A percentile compares a stretch with the other conserved stretches of the same genome.
phyloP scores from a whole-genome alignment of 2,329 filamentous ascomycete genomes.

The Rasamsonia emersonii region DNA sequence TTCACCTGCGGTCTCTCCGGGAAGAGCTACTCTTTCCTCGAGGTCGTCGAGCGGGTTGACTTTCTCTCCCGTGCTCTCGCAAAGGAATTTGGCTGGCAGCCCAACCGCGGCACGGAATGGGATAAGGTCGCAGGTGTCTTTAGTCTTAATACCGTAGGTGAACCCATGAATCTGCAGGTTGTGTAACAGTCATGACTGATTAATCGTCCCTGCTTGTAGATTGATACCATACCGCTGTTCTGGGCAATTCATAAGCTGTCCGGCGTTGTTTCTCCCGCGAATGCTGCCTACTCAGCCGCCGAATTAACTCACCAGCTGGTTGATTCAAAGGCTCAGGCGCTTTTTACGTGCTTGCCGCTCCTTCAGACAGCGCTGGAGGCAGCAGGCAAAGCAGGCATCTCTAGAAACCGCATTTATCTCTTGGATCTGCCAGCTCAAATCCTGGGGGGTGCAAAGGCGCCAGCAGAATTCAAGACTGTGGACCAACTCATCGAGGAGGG shows the following conservation, averaged over 20 bases:
- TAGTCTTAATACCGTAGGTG: conserved; percentile 65
- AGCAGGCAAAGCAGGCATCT: conserved; percentile 54
- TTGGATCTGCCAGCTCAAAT: conserved; percentile 55
- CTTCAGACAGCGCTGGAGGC: conserved; percentile 57
- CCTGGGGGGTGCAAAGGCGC: conserved; percentile 38
- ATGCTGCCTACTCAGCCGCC: conserved; percentile 60
- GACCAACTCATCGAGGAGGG: conserved; percentile 59
- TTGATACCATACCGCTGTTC: conserved; percentile 64
- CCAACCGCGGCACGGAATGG: conserved; percentile 66
- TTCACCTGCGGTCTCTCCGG: conserved; percentile 72
- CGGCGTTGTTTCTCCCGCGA: conserved; percentile 67
- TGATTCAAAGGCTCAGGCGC: conserved; percentile 57
- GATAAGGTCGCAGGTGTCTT: conserved; percentile 72
- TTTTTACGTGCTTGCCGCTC: conserved; percentile 64
- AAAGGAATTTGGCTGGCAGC: conserved; percentile 62
- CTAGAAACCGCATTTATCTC: conserved; percentile 58
- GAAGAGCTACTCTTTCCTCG: conserved; percentile 53
- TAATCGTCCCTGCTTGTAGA: conserved; percentile 34
- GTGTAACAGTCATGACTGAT: not conserved
- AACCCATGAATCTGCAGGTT: not conserved
- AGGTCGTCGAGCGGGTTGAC: conserved; percentile 59
- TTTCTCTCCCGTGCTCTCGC: conserved; percentile 59
- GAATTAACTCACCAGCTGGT: conserved; percentile 66
- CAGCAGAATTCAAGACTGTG: conserved; percentile 51
- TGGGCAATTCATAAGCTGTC: conserved; percentile 67